Conservation (phyloP, 495 filamentous ascomycete species). For the Penicillium mononematosum region DNA sequence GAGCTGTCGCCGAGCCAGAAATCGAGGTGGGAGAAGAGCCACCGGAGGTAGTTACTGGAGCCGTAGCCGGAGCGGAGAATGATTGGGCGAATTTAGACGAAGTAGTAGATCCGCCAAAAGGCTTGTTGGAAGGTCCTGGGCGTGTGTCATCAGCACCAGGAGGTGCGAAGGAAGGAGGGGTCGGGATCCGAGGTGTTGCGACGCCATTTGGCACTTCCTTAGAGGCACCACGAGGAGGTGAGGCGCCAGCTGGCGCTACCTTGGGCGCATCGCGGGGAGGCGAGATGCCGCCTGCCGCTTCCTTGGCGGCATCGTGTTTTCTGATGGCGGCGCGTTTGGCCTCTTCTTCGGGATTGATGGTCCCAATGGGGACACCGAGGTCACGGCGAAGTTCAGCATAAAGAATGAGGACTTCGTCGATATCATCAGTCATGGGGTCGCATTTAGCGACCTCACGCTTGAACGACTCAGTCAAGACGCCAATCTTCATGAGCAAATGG, state of each 20-base stretch:
- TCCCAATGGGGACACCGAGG: conserved; percentile 33
- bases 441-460: conserved; percentile 28
- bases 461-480: conserved; percentile 36
- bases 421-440: conserved; percentile 30
- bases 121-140: neutral
- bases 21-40: neutral
- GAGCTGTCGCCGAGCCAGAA: neutral
- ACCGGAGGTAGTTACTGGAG: neutral
- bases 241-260: neutral
- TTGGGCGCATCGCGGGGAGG: neutral
- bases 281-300: neutral
- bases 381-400: conserved; percentile 38
- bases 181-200: neutral
- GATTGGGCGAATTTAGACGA: conserved; percentile 44
- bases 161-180: neutral
- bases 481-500: conserved; percentile 25
- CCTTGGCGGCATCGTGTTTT: neutral
- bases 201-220: too few relatives aligned
- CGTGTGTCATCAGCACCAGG: neutral
- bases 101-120: neutral
- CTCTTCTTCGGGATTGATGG: neutral
- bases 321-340: neutral
- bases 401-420: conserved; percentile 35
- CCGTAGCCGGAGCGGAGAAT: conserved; percentile 35
- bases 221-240: neutral